phyloP scores from a whole-genome alignment of 2,329 filamentous ascomycete species.

The Colletotrichum gloeosporioides region DNA sequence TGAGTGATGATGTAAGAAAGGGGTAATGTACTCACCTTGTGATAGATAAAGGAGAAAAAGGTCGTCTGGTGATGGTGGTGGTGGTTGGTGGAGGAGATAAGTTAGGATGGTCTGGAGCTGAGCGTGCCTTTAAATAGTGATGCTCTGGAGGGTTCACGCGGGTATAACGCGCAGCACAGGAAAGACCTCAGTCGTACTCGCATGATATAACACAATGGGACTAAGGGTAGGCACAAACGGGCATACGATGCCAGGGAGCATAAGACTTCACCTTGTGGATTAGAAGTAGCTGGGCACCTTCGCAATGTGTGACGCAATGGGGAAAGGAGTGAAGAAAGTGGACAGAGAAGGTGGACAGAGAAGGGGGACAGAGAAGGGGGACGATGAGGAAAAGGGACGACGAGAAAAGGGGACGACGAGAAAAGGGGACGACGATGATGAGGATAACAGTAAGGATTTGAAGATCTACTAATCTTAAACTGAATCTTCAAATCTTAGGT shows the following conservation, averaged over 20 bases:
- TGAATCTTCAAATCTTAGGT: too few relatives aligned
- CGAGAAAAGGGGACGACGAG: too few relatives aligned
- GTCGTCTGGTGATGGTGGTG: neutral
- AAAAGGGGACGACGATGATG: too few relatives aligned
- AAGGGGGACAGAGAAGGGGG: neutral
- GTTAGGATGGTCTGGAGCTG: neutral
- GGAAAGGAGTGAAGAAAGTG: neutral
- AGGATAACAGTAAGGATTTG: too few relatives aligned
- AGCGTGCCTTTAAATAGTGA: neutral
- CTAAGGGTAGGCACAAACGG: neutral
- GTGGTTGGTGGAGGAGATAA: neutral
- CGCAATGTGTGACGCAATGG: neutral
- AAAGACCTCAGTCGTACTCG: neutral
- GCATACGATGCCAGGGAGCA: neutral
- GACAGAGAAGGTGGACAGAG: too few relatives aligned
- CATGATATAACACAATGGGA: neutral
- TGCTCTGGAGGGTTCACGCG: neutral
- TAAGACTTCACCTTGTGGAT: neutral
- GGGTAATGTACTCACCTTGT: neutral
- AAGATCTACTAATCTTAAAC: too few relatives aligned
- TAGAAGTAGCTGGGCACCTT: neutral
- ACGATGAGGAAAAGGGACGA: too few relatives aligned
- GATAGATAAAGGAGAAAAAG: neutral
- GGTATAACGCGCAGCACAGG: neutral
- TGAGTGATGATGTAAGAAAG: neutral